Evolutionary conservation across 345 rosid genomes (phyloP).

Genomic region (Brassica nigra): DNA sequence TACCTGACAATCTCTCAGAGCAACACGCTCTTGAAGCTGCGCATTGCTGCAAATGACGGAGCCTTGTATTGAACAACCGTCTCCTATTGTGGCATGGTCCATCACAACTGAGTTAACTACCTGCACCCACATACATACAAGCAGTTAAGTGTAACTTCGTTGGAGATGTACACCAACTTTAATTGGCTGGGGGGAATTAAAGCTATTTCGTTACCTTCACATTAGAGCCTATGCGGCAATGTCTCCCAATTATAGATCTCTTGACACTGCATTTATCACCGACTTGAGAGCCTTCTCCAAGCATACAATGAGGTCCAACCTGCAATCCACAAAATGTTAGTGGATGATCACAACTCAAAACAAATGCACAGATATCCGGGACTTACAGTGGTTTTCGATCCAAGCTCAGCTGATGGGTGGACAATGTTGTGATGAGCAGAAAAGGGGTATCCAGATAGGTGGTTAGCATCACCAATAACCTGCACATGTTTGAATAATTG

Average conservation of each 20-base stretch:
- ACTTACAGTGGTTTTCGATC: constrained; percentile 87
- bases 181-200: background rate
- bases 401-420: constrained; percentile 79
- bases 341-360: background rate
- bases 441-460: constrained; percentile 79
- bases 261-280: constrained; percentile 97
- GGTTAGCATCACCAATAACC: constrained; percentile 86
- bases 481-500: constrained; percentile 25
- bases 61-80: constrained; percentile 91
- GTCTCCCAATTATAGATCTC: constrained; percentile 93
- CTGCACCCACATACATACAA: constrained; percentile 47
- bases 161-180: background rate
- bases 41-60: constrained; percentile 90
- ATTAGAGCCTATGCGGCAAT: constrained; percentile 92
- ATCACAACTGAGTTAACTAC: constrained; percentile 85
- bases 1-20: constrained; percentile 90
- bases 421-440: constrained; percentile 79
- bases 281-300: constrained; percentile 93
- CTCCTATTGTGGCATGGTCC: constrained; percentile 87
- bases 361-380: background rate
- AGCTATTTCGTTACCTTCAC: constrained; percentile 70
- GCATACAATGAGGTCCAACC: constrained; percentile 94
- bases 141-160: background rate
- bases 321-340: constrained; percentile 39
- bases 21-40: constrained; percentile 87